Conservation (phyloP, 208 protist genomes). For the Trypanosoma vivax region DNA sequence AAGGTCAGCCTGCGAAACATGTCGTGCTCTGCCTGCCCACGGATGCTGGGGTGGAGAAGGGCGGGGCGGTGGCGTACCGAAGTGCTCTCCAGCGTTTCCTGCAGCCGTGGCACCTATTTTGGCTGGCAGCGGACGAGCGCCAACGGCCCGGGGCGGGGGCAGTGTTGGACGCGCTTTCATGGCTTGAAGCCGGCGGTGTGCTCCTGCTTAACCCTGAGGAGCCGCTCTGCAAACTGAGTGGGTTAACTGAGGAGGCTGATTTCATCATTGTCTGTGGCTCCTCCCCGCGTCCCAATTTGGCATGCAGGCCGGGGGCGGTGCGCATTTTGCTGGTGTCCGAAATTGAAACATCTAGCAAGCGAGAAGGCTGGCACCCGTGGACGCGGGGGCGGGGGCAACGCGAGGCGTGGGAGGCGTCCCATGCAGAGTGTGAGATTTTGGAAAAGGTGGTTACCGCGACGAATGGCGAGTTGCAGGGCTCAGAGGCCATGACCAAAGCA, state of each 20-base stretch:
- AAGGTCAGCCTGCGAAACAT: not conserved
- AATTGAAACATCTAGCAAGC: slow-evolving; percentile 3
- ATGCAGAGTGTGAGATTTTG: not conserved
- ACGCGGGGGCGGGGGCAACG: not conserved
- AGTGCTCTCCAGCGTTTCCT: slow-evolving; percentile 44
- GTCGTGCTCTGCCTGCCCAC: slow-evolving; percentile 47
- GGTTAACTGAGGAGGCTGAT: slow-evolving; percentile 49
- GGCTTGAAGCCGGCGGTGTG: slow-evolving; percentile 51
- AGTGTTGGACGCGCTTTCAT: slow-evolving; percentile 12
- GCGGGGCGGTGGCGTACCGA: slow-evolving; percentile 22
- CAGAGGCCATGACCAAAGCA: slow-evolving; percentile 1
- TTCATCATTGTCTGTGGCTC: slow-evolving; percentile 58
- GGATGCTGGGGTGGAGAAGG: slow-evolving; percentile 19
- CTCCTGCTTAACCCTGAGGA: slow-evolving; percentile 57
- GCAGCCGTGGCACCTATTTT: slow-evolving; percentile 36
- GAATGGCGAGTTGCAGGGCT: not conserved
- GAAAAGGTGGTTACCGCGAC: not conserved
- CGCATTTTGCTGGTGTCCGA: slow-evolving; percentile 8
- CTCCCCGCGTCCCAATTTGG: slow-evolving; percentile 33
- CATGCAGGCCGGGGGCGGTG: not conserved
- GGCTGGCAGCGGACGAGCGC: slow-evolving; percentile 14
- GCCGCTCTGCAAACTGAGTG: slow-evolving; percentile 33
- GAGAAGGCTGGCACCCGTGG: not conserved
- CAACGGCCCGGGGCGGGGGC: slow-evolving; percentile 3
- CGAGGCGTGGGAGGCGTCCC: not conserved